These are phyloP conservation scores for Wallacemonas sp. DNA, from an alignment of 208 protist genomes.

Conservation along the genomic window DNA sequence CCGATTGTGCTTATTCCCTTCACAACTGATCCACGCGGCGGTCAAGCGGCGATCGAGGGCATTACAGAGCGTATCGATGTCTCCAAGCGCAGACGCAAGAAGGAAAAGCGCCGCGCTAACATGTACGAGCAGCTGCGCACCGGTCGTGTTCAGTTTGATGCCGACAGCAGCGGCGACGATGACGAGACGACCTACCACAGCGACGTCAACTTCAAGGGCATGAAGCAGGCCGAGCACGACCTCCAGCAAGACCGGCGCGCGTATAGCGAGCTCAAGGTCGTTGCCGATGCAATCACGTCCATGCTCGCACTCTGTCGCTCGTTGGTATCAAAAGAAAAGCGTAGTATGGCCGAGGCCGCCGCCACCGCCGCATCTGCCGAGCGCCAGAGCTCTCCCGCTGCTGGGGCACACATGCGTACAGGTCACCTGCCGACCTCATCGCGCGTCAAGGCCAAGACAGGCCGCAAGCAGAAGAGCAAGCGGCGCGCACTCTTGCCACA, in stretches of 20 bases:
- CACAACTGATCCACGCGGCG: slow-evolving; percentile 61
- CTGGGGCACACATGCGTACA: too few species aligned
- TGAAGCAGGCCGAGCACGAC: slow-evolving; percentile 52
- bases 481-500: neutral
- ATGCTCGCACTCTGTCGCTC: slow-evolving; percentile 51
- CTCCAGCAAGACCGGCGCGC: slow-evolving; percentile 45
- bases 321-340: slow-evolving; percentile 16
- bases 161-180: slow-evolving; percentile 23
- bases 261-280: slow-evolving; percentile 59
- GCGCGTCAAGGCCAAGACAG: slow-evolving; percentile 6
- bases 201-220: slow-evolving; percentile 73
- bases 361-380: neutral
- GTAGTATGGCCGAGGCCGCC: neutral
- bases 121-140: slow-evolving; percentile 78
- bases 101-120: slow-evolving; percentile 50
- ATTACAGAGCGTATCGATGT: slow-evolving; percentile 20
- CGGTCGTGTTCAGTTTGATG: slow-evolving; percentile 27
- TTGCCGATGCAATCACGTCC: slow-evolving; percentile 62
- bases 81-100: slow-evolving; percentile 39
- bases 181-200: slow-evolving; percentile 29
- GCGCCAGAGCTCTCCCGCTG: too few species aligned
- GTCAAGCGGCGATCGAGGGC: slow-evolving; percentile 45
- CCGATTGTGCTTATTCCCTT: slow-evolving; percentile 70
- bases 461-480: slow-evolving; percentile 13
- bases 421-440: slow-evolving; percentile 15